Evolutionary conservation across 2,329 filamentous ascomycete genomes (phyloP), one percentile per base, ranked within the genome.

Genomic region (Aspergillus tanneri): DNA sequence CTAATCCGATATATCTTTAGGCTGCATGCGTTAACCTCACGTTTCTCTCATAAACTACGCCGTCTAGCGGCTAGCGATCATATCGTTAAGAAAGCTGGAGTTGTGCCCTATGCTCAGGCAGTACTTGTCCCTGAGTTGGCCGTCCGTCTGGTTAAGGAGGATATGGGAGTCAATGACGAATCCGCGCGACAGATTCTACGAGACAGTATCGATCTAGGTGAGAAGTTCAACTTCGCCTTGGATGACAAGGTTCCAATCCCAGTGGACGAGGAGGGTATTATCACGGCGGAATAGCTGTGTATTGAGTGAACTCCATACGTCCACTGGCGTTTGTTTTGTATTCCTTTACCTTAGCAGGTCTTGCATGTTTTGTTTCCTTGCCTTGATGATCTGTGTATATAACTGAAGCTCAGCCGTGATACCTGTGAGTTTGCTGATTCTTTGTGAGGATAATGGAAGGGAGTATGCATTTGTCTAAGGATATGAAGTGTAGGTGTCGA

Each of bases 111-210:
- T 59, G 82, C 90, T 2, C 86, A 90, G 67, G 76, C 78, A 1
- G 88, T 92, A 1, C 71, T 95, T 52, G 87, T 95, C 19, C 87
- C 88, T 0, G 90, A 95, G 60, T 59, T 83, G 36, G 75, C 77
- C 1, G 66, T 78, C 2, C 56, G 72, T 46, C 65, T 85, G 14
- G 79, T 85, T 14, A 80, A 76, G 67, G 79, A 84, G 47, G 82
- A 85, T 50, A 77, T 82, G 77, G 57, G 64, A 0, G 72, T 81
- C 2, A 61, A 65, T 7, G 67, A 69, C 16, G 73, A 75, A 18
- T 58, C 61, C 28, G 79, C 79, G 11, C 71, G 76, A 57, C 67
- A 69, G 21, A 81, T 91, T 16, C 68, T 92, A 61, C 72, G 78
- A 54, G 80, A 87, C 53, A 90, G 88, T 65, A 81, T 79, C 56